Evolutionary conservation across 345 rosid species (phyloP).

Genomic region (Brassica cretica): DNA sequence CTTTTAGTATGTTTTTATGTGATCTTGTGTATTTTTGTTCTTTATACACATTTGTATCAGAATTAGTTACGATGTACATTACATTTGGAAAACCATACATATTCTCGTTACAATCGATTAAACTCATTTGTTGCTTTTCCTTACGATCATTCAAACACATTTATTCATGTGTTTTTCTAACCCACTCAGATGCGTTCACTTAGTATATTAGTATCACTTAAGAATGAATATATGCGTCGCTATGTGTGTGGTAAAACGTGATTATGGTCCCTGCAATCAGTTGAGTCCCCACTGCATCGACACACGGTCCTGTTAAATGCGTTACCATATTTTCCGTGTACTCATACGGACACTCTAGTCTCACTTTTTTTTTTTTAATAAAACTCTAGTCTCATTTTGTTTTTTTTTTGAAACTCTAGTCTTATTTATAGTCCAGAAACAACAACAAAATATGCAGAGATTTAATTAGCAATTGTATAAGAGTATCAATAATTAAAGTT

Average conservation of each 20-base stretch:
- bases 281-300: constrained; percentile 32
- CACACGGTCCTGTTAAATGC: constrained; percentile 22
- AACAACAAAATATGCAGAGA: not conserved
- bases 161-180: constrained; percentile 23
- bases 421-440: not conserved
- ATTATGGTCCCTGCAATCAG: constrained; percentile 30
- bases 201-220: not conserved
- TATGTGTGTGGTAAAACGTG: constrained; percentile 20
- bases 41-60: not conserved
- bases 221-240: not conserved
- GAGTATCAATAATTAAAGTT: not conserved
- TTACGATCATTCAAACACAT: constrained; percentile 3
- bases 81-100: not conserved
- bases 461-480: not conserved
- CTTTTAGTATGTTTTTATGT: not conserved
- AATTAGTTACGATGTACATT: not conserved
- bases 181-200: not conserved
- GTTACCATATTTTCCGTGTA: constrained; percentile 25
- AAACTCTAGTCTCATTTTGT: too few relatives aligned
- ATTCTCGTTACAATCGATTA: not conserved
- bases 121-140: constrained; percentile 10
- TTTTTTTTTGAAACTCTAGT: constrained; percentile 13
- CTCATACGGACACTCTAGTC: constrained; percentile 28
- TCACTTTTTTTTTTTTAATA: too few relatives aligned
- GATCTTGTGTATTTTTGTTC: not conserved